Percentiles rank a stretch among this genome's conserved stretches.
These are phyloP conservation scores for Hymenoscyphus linearis DNA, from an alignment of 2,329 filamentous ascomycete genomes.

Conservation along the genomic window DNA sequence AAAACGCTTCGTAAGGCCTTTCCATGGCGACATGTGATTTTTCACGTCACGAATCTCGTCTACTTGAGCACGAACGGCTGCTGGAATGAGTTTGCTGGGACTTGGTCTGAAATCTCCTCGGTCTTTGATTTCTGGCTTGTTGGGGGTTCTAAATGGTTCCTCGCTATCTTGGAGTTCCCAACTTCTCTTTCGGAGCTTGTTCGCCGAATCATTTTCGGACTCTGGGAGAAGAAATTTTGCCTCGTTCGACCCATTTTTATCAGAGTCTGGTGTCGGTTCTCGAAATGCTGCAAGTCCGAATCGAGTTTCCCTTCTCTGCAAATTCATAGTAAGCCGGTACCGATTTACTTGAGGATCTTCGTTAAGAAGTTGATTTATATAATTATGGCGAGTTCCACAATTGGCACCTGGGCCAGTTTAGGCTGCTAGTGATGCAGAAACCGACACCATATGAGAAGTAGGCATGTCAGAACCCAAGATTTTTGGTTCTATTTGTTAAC, in stretches of 20 bases:
- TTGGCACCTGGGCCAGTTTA: constrained; percentile 8
- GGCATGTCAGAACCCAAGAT: too few relatives aligned
- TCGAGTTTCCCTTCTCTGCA: constrained; percentile 9
- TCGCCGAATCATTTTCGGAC: constrained; percentile 7
- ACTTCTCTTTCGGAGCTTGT: constrained; percentile 10
- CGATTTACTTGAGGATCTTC: not conserved
- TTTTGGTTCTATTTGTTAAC: too few relatives aligned
- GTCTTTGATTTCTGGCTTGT: not conserved
- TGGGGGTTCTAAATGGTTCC: not conserved
- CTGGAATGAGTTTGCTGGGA: constrained; percentile 1
- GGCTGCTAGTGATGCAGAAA: constrained; percentile 1
- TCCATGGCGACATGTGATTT: constrained; percentile 9
- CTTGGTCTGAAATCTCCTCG: too few relatives aligned
- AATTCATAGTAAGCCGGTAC: constrained; percentile 5
- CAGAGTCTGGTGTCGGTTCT: constrained; percentile 4
- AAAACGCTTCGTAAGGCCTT: constrained; percentile 7
- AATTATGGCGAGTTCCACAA: constrained; percentile 14
- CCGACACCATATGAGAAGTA: too few relatives aligned
- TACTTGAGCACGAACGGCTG: not conserved
- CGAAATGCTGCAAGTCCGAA: constrained; percentile 8
- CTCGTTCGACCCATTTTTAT: constrained; percentile 1
- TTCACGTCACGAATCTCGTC: not conserved
- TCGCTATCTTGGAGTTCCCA: not conserved
- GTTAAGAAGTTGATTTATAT: not conserved
- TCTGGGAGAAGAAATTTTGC: not conserved